Evolutionary conservation across 108 stramenopile genomes (phyloP), one percentile per base, ranked within the genome.

Genomic region (Mayamaea pseudoterrestris): DNA sequence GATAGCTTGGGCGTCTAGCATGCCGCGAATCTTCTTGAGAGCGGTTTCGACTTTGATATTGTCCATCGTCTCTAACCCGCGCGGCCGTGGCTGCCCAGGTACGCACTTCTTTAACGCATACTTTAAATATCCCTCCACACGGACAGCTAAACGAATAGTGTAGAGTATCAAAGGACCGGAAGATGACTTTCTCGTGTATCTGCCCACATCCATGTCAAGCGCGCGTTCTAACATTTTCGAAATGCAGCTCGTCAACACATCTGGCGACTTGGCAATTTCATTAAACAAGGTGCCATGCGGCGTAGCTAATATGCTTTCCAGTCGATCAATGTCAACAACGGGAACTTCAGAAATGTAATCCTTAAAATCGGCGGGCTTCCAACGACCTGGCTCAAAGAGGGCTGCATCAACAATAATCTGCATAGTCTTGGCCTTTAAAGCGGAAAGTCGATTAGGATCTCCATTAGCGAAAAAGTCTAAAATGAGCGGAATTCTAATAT

Each of bases 391-490:
- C 62, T 97, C 96, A 60, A 94, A 97, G 17, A 97, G 55, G 9
- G 92, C 90, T 5, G 93, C 92, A 41, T 94, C 93, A 1, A 97
- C 80, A 57, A 97, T 92, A 21, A 86, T 72, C 51, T 97, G 96
- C 29, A 97, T 65, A 5, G 87, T 80, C 36, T 83, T 81, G 14
- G 87, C 76, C 27, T 80, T 79, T 23, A 97, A 65, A 4, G 89
- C 90, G 14, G 88, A 73, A 14, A 94, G 67, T 31, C 95, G 73
- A 13, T 64, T 69, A 21, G 92, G 92, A 53, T 92, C 90, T 20
- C 91, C 91, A 47, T 93, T 93, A 0, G 96, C 88, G 53, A 97
- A 97, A 54, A 97, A 97, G 41, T 93, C 92, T 22, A 97, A 55
- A 34, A 97, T 82, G 26, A 97, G 71, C 20, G 96, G 96, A 49